phyloP scores from a whole-genome alignment of 2,329 filamentous ascomycete genomes.

The Cladosporium cucumerinum region DNA sequence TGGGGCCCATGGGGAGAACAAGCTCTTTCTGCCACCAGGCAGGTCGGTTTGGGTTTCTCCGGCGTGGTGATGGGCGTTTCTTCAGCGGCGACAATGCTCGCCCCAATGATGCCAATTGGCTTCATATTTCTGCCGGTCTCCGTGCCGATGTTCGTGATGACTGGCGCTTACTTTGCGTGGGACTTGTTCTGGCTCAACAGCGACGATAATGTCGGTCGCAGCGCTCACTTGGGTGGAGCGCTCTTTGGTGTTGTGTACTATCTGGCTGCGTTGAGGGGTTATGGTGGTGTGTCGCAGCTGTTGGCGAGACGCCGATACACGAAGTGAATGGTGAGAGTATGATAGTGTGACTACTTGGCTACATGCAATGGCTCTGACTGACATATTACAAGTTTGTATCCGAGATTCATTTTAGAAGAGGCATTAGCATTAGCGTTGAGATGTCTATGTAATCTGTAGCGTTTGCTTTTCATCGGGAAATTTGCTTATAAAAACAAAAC shows the following conservation, averaged over 20 bases:
- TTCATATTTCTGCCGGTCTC: constrained; percentile 39
- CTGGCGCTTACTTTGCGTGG: constrained; percentile 35
- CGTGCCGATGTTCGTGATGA: constrained; percentile 40
- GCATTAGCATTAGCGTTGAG: not conserved
- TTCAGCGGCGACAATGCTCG: constrained; percentile 38
- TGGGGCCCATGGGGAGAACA: not conserved
- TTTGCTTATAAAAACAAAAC: too few relatives aligned
- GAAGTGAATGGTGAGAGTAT: not conserved
- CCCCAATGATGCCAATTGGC: constrained; percentile 34
- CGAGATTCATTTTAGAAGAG: not conserved
- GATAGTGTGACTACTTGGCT: not conserved
- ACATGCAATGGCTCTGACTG: not conserved
- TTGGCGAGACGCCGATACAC: not conserved
- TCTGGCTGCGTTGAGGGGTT: constrained; percentile 25
- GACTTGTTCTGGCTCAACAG: constrained; percentile 41
- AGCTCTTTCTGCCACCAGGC: not conserved
- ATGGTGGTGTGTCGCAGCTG: constrained; percentile 22
- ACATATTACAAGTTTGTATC: not conserved
- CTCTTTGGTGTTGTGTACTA: constrained; percentile 39
- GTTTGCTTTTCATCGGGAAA: not conserved
- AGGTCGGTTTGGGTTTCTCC: constrained; percentile 37
- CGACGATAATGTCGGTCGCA: constrained; percentile 35
- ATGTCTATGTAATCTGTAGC: not conserved
- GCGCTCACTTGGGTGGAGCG: constrained; percentile 45
- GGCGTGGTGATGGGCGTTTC: constrained; percentile 42